Conservation (phyloP, 2,329 filamentous ascomycete species). For the Ascochyta fabae region DNA sequence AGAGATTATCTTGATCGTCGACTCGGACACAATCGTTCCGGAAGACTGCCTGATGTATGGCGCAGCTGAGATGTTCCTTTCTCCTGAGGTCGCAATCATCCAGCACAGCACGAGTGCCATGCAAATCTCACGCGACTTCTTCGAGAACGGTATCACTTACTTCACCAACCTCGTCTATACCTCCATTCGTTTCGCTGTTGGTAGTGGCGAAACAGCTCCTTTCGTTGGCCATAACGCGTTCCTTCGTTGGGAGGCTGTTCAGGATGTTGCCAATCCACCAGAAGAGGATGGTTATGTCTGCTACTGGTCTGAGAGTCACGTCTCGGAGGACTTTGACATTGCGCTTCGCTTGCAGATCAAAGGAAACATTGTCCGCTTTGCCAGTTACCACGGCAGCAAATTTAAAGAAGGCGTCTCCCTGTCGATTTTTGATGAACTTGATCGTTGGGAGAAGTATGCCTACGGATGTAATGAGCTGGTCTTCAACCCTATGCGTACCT, state of each 20-base stretch:
- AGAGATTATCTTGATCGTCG: constrained; percentile 75
- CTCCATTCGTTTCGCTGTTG: constrained; percentile 70
- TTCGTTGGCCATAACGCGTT: constrained; percentile 80
- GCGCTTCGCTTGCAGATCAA: constrained; percentile 70
- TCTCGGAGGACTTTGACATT: constrained; percentile 79
- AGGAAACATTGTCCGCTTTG: constrained; percentile 71
- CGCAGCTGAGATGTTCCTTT: constrained; percentile 79
- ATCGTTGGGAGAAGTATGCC: constrained; percentile 61
- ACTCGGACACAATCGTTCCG: constrained; percentile 80
- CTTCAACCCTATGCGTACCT: constrained; percentile 68
- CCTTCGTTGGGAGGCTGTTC: constrained; percentile 70
- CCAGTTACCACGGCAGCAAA: constrained; percentile 68
- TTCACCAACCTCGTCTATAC: constrained; percentile 79
- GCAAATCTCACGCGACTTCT: constrained; percentile 72
- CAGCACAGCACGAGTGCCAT: constrained; percentile 77
- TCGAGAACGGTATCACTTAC: constrained; percentile 76
- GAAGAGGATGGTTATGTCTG: constrained; percentile 66
- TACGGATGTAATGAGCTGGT: constrained; percentile 72
- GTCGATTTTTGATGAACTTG: constrained; percentile 73
- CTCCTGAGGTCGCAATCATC: constrained; percentile 76
- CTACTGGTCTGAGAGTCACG: constrained; percentile 75
- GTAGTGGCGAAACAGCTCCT: constrained; percentile 71
- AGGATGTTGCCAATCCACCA: constrained; percentile 59
- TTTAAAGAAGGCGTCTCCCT: constrained; percentile 76
- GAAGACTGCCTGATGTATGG: constrained; percentile 76